Base-by-base conservation (phyloP, 2,329 filamentous ascomycete genomes). In the Fusarium goolgardi region DNA sequence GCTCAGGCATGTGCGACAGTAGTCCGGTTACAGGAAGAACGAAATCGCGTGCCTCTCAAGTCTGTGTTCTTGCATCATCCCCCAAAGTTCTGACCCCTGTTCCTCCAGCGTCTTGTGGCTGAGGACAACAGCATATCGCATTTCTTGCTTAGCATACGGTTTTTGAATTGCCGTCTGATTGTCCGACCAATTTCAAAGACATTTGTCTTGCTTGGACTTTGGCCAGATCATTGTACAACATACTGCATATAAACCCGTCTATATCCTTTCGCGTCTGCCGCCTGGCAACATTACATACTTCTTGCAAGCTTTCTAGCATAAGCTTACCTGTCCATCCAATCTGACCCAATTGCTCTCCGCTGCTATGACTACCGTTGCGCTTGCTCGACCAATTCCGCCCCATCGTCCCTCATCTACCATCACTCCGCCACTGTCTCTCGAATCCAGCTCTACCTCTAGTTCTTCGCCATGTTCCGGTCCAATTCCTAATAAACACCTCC, bases 401-500 rank as follows among this genome's bases (percentile, higher is more conserved):
- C 83, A 84, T 73, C 78, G 78, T 59, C 76, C 82, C 35, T 78
- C 81, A 27, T 79, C 82, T 43, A 77, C 80, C 70, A 78, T 83
- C 63, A 76, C 80, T 12, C 78, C 80, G 41, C 80, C 81, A 32
- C 79, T 81, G 59, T 77, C 81, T 29, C 78, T 84, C 63, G 75
- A 79, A 54, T 69, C 73, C 34, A 72, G 70, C 52, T 54, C 62
- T 63, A 55, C 62, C 62, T 50, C 70, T 63, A 51, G 23, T 27
- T 51, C 74, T 71, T 46, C 71, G 63, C 63, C 59, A 72, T 76
- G 63, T 73, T 78, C 63, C 68, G 76, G 59, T 63, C 72, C 91
- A 9, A 84, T 96, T 25, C 93, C 94, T 12, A 97, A 97, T 81
- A 97, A 96, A 79, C 93, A 97, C 79, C 84, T 97, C 25, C 94